Percentiles rank a stretch among this genome's conserved stretches.
Evolutionary conservation across 257 asterid species (phyloP).

Genomic region (Ligustrum vulgare): DNA sequence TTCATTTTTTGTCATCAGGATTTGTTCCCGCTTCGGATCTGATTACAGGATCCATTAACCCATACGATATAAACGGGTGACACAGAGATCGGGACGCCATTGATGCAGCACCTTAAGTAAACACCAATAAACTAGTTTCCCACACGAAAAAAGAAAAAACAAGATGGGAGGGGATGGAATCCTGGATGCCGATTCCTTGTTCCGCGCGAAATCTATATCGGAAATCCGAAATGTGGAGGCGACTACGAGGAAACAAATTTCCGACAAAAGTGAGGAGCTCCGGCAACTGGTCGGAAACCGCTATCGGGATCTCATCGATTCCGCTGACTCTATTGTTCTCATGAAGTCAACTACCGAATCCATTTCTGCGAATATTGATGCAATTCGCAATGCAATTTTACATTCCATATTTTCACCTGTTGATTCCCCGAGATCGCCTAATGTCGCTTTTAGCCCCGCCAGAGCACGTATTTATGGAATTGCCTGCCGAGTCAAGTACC

Average conservation of each 20-base stretch:
- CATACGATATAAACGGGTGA: not conserved
- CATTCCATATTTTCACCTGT: slow-evolving; percentile 65
- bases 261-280: slow-evolving; percentile 92
- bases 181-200: slow-evolving; percentile 87
- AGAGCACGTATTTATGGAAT: slow-evolving; percentile 73
- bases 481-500: slow-evolving; percentile 95
- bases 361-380: slow-evolving; percentile 69
- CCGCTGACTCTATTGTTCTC: slow-evolving; percentile 88
- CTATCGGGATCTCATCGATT: slow-evolving; percentile 94
- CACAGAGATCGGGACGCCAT: not conserved
- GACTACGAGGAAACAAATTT: slow-evolving; percentile 86
- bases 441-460: slow-evolving; percentile 39
- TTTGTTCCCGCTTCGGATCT: not conserved
- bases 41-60: not conserved
- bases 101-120: not conserved
- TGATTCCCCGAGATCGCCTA: slow-evolving; percentile 59
- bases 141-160: not conserved
- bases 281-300: slow-evolving; percentile 92
- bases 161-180: not conserved
- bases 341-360: slow-evolving; percentile 92
- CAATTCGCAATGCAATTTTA: slow-evolving; percentile 61
- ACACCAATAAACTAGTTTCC: not conserved
- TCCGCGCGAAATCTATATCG: slow-evolving; percentile 82
- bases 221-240: slow-evolving; percentile 89
- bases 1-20: not conserved